Conservation (phyloP, 169 alveolate species). For the Plasmodium adleri region DNA sequence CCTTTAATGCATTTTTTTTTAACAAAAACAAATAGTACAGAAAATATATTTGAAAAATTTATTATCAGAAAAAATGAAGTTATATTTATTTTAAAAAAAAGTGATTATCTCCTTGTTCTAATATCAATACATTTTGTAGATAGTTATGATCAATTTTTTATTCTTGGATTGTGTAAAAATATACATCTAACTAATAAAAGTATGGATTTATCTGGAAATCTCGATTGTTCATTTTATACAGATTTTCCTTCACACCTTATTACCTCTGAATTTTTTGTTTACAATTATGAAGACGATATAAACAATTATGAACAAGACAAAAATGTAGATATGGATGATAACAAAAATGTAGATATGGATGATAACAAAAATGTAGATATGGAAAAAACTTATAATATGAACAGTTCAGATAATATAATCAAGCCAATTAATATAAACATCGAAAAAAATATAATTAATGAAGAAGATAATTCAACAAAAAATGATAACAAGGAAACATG, state of each 20-base stretch:
- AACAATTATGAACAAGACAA: not conserved
- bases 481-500: not conserved
- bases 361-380: too few species aligned
- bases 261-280: slow-evolving; percentile 41
- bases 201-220: slow-evolving; percentile 59
- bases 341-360: not conserved
- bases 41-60: slow-evolving; percentile 59
- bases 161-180: slow-evolving; percentile 64
- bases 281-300: not conserved
- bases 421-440: not conserved
- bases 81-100: slow-evolving; percentile 31
- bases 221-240: slow-evolving; percentile 70
- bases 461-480: not conserved
- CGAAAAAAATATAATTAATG: slow-evolving; percentile 2
- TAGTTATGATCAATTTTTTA: slow-evolving; percentile 38
- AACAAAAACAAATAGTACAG: slow-evolving; percentile 30
- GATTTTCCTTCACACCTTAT: slow-evolving; percentile 65
- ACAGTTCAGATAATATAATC: not conserved
- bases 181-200: slow-evolving; percentile 49
- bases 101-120: slow-evolving; percentile 25
- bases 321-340: not conserved
- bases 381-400: not conserved
- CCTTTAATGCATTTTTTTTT: slow-evolving; percentile 70
- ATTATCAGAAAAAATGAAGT: slow-evolving; percentile 68
- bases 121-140: slow-evolving; percentile 58